Percentiles rank a stretch among this genome's conserved stretches.
These are phyloP conservation scores for Tuber brumale DNA, from an alignment of 495 filamentous ascomycete genomes.

Conservation along the genomic window DNA sequence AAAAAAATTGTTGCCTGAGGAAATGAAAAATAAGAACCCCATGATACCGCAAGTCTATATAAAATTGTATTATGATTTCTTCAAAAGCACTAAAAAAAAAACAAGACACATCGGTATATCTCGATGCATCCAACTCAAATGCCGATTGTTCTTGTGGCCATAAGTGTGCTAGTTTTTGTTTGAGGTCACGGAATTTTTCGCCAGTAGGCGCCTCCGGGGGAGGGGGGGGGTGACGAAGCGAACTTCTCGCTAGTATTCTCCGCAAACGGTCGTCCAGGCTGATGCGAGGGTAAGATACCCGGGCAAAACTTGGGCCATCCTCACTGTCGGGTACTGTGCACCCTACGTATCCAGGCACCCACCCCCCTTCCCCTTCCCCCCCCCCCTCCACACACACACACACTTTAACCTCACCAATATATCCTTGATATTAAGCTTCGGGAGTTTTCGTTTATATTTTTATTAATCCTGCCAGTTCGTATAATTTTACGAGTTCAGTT, in stretches of 20 bases:
- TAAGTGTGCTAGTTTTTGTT: not conserved
- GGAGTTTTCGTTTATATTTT: not conserved
- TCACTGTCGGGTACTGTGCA: slow-evolving; percentile 28
- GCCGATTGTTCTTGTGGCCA: not conserved
- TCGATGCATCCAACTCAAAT: not conserved
- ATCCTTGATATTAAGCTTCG: slow-evolving; percentile 1
- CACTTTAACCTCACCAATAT: not conserved
- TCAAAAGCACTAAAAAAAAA: not conserved
- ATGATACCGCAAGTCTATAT: not conserved
- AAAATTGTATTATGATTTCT: not conserved
- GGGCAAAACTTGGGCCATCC: slow-evolving; percentile 38
- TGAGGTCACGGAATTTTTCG: slow-evolving; percentile 18
- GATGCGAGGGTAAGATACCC: slow-evolving; percentile 40
- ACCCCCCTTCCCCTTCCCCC: slow-evolving; percentile 22
- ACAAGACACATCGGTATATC: not conserved
- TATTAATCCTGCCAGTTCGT: not conserved
- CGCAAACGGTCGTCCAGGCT: slow-evolving; percentile 35
- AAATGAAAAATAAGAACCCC: not conserved
- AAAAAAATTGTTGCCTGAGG: not conserved
- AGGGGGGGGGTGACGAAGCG: slow-evolving; percentile 15
- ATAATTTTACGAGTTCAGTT: not conserved
- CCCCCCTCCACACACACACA: slow-evolving; percentile 26
- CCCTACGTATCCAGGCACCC: slow-evolving; percentile 30
- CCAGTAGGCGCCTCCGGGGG: not conserved
- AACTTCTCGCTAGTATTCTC: slow-evolving; percentile 38